A percentile compares a stretch with the other conserved stretches of the same genome.
Conservation (phyloP, 139 green algal species). For the Edaphochlamys debaryana region DNA sequence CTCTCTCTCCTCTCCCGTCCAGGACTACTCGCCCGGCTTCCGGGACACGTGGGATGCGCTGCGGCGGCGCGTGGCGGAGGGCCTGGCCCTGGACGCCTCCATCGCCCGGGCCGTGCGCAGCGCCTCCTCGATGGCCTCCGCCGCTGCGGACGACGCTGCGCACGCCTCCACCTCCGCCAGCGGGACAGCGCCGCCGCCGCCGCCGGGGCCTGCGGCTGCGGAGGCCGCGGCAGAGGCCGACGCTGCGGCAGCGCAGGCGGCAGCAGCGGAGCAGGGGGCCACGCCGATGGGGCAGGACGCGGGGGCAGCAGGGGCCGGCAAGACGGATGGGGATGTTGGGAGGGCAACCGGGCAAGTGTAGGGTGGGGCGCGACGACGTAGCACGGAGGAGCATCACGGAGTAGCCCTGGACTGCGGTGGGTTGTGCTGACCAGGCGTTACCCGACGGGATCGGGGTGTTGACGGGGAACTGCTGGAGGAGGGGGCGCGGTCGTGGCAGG, state of each 20-base stretch:
- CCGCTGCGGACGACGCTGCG: background rate
- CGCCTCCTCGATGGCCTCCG: too few relatives aligned
- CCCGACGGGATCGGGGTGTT: too few relatives aligned
- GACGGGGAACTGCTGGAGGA: too few relatives aligned
- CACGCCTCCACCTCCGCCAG: background rate
- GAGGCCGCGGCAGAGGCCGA: background rate
- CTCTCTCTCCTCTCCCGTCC: background rate
- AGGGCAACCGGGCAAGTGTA: too few relatives aligned
- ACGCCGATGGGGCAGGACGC: too few relatives aligned
- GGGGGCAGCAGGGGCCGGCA: too few relatives aligned
- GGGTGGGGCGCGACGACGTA: too few relatives aligned
- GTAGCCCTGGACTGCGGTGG: too few relatives aligned
- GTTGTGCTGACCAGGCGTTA: too few relatives aligned
- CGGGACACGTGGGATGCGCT: constrained; percentile 76
- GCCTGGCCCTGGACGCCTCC: constrained; percentile 56
- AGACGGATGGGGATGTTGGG: too few relatives aligned
- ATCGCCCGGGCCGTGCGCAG: constrained; percentile 17
- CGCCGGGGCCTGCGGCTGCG: background rate
- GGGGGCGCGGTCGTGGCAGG: too few relatives aligned
- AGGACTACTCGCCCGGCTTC: constrained; percentile 74
- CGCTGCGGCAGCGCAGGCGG: background rate
- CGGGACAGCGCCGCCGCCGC: background rate
- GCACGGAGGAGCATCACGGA: too few relatives aligned
- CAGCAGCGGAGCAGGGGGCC: background rate
- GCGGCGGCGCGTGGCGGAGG: constrained; percentile 28